These are phyloP conservation scores for Osmanthus fragrans DNA, from an alignment of 257 asterid species.

Conservation along the genomic window DNA sequence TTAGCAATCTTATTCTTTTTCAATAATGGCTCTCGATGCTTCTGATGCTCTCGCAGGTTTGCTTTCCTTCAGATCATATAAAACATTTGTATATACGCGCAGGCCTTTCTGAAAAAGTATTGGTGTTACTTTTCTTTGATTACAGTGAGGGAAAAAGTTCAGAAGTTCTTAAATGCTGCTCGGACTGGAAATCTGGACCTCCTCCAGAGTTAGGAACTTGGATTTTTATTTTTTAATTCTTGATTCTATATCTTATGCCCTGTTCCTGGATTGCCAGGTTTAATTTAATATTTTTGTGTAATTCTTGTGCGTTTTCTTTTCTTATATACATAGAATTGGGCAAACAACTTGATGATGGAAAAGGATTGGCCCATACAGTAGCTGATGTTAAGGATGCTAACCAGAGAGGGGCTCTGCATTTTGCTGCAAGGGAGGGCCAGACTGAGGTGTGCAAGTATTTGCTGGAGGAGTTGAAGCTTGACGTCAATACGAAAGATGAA, in stretches of 20 bases:
- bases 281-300: background rate
- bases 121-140: conserved; percentile 10
- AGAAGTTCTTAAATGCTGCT: conserved; percentile 74
- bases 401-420: conserved; percentile 90
- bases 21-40: conserved; percentile 67
- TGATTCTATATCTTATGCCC: background rate
- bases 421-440: conserved; percentile 95
- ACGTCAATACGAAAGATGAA: conserved; percentile 74
- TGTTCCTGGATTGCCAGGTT: background rate
- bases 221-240: background rate
- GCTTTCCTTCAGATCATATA: background rate
- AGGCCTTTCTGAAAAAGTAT: background rate
- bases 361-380: conserved; percentile 69
- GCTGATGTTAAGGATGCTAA: conserved; percentile 91
- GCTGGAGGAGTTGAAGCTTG: conserved; percentile 80
- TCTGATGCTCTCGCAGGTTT: conserved; percentile 89
- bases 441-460: conserved; percentile 80
- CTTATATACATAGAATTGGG: conserved; percentile 46
- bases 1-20: background rate
- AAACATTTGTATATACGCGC: background rate
- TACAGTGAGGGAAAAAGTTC: conserved; percentile 78
- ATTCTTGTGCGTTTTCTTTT: conserved; percentile 7
- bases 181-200: conserved; percentile 66
- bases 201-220: conserved; percentile 57
- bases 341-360: conserved; percentile 76